Evolutionary conservation across 805 yeast genomes (phyloP), one percentile per base, ranked within the genome.

Genomic region (Myxozyma udenii): DNA sequence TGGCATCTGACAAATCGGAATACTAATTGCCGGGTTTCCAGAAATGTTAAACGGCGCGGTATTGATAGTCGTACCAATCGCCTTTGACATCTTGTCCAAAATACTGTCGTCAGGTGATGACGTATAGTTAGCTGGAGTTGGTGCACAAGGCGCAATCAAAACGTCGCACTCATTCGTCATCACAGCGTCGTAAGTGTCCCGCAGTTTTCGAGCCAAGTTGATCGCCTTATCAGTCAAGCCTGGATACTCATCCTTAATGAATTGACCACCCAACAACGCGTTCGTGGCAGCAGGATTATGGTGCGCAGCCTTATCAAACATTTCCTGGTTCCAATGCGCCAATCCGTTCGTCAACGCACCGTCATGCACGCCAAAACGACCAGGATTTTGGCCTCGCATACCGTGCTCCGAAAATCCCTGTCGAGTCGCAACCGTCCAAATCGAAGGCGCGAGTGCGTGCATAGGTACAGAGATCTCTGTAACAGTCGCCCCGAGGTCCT

Each of bases 21-120:
- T 55, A 39, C 64, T 67, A 57, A 70, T 37, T 2, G 72, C 71
- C 19, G 74, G 74, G 52, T 70, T 72, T 9, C 74, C 74, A 19
- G 71, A 67, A 46, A 65, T 63, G 51, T 70, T 64, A 61, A 70
- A 70, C 24, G 68, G 67, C 33, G 68, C 65, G 3, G 74, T 68
- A 56, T 70, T 70, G 21, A 68, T 66, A 50, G 67, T 68, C 35
- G 70, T 52, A 14, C 74, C 74, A 19, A 54, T 43, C 3, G 56
- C 55, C 37, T 52, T 51, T 3, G 48, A 40, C 58, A 54, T 54
- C 35, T 54, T 54, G 3, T 47, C 48, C 53, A 54, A 23, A 25
- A 54, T 43, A 21, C 48, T 52, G 26, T 51, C 58, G 2, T 49
- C 52, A 3, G 30, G 25, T 11, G 30, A n/a, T 9, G 45, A 52